Evolutionary conservation across 805 yeast species (phyloP), one percentile per base, ranked within the genome.

Genomic region (Candida morakotiae): DNA sequence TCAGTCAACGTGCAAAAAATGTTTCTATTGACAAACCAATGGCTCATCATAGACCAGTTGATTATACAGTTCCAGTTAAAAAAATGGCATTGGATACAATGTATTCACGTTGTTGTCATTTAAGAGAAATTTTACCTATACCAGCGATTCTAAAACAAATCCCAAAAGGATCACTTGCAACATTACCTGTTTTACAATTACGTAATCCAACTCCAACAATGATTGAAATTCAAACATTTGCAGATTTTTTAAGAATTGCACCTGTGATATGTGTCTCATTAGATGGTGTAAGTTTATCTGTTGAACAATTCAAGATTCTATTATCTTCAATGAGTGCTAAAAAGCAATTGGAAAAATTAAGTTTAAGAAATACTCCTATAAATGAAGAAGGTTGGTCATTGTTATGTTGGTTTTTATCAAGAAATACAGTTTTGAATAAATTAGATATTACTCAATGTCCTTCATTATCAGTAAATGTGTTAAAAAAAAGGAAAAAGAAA

Each of bases 71-170:
- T 1, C 71, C 71, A 1, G 57, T 64, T 9, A 52, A 64, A 42
- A 67, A 65, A 38, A 67, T 67, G 72, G 71, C 72, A 1, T 72
- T 83, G 37, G 96, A 87, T 49, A 73, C 79, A 31, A 69, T 91
- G 52, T 89, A 89, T 60, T 86, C 96, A 0, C 69, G 96, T 42
- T 89, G 97, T 58, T 89, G 97, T 56, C 97, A 89, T 58, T 65
- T 89, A 41, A 69, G 97, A 38, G 97, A 89, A 52, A 89, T 89
- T 40, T 58, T 89, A 43, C 97, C 97, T 1, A 87, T 89, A 35
- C 89, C 95, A 2, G 88, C 94, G 1, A 86, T 88, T 5, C 53
- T 86, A 48, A 83, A 83, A 51, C 73, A 67, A 41, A 71, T 89
- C 43, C 85, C 86, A 1, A 80, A 79, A 51, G 87, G 84, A 16